Evolutionary conservation across 352 stramenopile genomes (phyloP).

Genomic region (Globisporangium barbulae): DNA sequence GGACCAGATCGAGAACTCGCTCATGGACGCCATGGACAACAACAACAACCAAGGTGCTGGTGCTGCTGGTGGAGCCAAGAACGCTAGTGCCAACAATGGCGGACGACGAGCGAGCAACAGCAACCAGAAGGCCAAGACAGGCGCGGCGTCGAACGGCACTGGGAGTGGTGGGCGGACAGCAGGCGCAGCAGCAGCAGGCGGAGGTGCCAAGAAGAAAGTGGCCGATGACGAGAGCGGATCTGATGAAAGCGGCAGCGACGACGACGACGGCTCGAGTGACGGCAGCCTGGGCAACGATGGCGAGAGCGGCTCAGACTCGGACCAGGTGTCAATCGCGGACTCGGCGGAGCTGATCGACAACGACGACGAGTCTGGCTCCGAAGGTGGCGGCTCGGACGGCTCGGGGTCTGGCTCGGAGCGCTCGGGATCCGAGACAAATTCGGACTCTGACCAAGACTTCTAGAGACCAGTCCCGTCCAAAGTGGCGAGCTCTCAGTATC

Average conservation of each 20-base stretch:
- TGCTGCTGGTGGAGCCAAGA: conserved; percentile 15
- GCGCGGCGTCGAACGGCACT: background rate
- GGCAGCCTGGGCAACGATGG: conserved; percentile 32
- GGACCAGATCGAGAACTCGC: conserved; percentile 63
- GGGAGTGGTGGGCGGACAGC: background rate
- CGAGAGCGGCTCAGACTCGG: conserved; percentile 55
- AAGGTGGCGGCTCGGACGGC: conserved; percentile 39
- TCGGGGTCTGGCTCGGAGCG: conserved; percentile 60
- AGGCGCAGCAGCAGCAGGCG: conserved; percentile 11
- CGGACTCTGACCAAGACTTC: conserved; percentile 83
- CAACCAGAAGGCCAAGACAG: conserved; percentile 46
- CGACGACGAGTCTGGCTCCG: conserved; percentile 66
- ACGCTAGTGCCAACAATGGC: conserved; percentile 19
- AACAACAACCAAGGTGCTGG: conserved; percentile 48
- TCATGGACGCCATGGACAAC: conserved; percentile 40
- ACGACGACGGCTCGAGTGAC: conserved; percentile 52
- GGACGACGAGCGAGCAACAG: conserved; percentile 28
- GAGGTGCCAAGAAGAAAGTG: conserved; percentile 33
- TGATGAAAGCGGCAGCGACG: conserved; percentile 41
- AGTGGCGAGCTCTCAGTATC: background rate
- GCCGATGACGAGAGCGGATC: conserved; percentile 24
- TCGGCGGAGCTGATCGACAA: conserved; percentile 83
- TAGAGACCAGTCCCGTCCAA: conserved; percentile 15
- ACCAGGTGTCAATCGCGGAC: conserved; percentile 81
- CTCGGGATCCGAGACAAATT: conserved; percentile 18